phyloP scores from a whole-genome alignment of 2,329 filamentous ascomycete species.

The Exophiala oligosperma region DNA sequence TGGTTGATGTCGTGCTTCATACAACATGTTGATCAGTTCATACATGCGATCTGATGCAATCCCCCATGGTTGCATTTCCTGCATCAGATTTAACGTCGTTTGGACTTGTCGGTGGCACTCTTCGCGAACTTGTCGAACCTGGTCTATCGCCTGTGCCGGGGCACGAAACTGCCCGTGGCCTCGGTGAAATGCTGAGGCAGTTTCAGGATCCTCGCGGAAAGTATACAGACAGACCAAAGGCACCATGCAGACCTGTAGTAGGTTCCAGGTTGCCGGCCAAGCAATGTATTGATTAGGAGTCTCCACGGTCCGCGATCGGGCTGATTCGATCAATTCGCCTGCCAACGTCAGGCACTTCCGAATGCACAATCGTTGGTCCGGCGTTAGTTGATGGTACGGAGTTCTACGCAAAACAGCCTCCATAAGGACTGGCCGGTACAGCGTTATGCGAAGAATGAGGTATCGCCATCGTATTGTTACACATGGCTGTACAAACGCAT shows the following conservation, averaged over 20 bases:
- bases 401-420: slow-evolving; percentile 21
- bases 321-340: slow-evolving; percentile 13
- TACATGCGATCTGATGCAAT: slow-evolving; percentile 13
- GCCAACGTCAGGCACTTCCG: slow-evolving; percentile 12
- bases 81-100: slow-evolving; percentile 7
- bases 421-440: slow-evolving; percentile 25
- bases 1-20: slow-evolving; percentile 9
- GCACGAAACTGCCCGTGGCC: background rate
- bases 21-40: slow-evolving; percentile 9
- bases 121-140: slow-evolving; percentile 11
- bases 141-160: background rate
- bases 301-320: slow-evolving; percentile 5
- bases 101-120: slow-evolving; percentile 14
- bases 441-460: slow-evolving; percentile 27
- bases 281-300: slow-evolving; percentile 18
- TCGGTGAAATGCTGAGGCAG: background rate
- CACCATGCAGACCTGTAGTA: slow-evolving; percentile 26
- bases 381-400: slow-evolving; percentile 11
- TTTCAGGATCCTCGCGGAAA: slow-evolving; percentile 3
- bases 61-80: slow-evolving; percentile 17
- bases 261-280: slow-evolving; percentile 24
- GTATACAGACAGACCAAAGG: slow-evolving; percentile 18
- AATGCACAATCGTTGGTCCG: slow-evolving; percentile 18
- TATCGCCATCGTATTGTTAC: slow-evolving; percentile 25
- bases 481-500: slow-evolving; percentile 12